These are phyloP conservation scores for Rostrohypoxylon terebratum DNA, from an alignment of 495 filamentous ascomycete genomes.

Conservation along the genomic window DNA sequence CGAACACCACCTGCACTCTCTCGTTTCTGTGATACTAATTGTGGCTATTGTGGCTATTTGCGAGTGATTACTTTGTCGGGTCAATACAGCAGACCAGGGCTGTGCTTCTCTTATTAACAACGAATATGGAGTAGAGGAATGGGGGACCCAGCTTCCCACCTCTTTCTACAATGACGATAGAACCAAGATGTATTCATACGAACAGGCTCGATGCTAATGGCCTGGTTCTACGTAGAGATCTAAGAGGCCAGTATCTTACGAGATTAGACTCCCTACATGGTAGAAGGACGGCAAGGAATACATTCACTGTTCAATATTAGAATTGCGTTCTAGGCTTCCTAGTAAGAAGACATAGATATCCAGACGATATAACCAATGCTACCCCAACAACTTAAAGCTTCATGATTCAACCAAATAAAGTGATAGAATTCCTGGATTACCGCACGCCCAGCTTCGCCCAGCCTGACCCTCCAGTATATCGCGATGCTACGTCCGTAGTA, in stretches of 20 bases:
- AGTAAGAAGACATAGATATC: background rate
- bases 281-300: background rate
- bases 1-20: background rate
- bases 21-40: background rate
- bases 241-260: background rate
- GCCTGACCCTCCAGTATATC: conserved; percentile 13
- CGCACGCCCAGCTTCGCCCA: conserved; percentile 29
- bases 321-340: background rate
- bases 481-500: conserved; percentile 24
- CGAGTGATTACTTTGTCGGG: background rate
- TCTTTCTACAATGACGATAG: background rate
- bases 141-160: background rate
- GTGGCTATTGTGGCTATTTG: background rate
- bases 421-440: conserved; percentile 23
- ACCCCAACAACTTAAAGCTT: background rate
- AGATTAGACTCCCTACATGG: background rate
- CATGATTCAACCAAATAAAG: background rate
- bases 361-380: background rate
- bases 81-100: background rate
- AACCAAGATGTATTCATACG: background rate
- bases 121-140: background rate
- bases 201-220: background rate
- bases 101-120: background rate
- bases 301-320: background rate
- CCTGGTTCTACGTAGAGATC: background rate